phyloP scores from a whole-genome alignment of 2,329 filamentous ascomycete genomes.

The Hymenoscyphus albidus region DNA sequence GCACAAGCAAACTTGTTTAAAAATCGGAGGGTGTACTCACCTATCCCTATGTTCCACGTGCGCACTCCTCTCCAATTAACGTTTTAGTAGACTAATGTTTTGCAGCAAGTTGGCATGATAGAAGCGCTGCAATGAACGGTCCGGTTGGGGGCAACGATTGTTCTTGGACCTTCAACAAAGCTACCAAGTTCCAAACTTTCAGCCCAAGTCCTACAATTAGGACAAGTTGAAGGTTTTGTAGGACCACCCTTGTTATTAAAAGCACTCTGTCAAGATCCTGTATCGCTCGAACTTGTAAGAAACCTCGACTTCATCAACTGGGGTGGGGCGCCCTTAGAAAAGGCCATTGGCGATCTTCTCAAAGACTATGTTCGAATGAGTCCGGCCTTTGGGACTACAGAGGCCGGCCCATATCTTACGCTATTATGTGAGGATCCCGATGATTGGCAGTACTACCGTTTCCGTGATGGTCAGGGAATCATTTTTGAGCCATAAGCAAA shows the following conservation, averaged over 20 bases:
- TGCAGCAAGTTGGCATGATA: too few relatives aligned
- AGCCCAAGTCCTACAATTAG: neutral
- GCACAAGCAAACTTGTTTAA: neutral
- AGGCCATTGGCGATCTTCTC: neutral
- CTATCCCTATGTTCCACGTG: too few relatives aligned
- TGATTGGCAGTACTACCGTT: slow-evolving; percentile 11
- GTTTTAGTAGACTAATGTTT: too few relatives aligned
- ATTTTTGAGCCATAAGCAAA: neutral
- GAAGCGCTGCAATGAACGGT: too few relatives aligned
- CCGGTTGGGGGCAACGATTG: too few relatives aligned
- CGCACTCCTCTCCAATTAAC: too few relatives aligned
- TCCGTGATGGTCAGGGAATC: slow-evolving; percentile 1
- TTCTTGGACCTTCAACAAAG: too few relatives aligned
- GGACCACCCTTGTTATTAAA: neutral
- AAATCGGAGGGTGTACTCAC: too few relatives aligned
- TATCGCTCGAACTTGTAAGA: neutral
- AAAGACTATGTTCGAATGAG: neutral
- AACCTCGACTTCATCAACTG: neutral
- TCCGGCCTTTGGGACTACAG: slow-evolving; percentile 8
- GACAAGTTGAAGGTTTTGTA: neutral
- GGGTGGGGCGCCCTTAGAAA: neutral
- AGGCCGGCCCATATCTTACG: slow-evolving; percentile 3
- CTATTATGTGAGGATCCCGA: neutral
- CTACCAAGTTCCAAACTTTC: neutral
- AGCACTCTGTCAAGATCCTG: neutral